These are phyloP conservation scores for Fusarium sororula DNA, from an alignment of 2,329 filamentous ascomycete species.

Conservation along the genomic window DNA sequence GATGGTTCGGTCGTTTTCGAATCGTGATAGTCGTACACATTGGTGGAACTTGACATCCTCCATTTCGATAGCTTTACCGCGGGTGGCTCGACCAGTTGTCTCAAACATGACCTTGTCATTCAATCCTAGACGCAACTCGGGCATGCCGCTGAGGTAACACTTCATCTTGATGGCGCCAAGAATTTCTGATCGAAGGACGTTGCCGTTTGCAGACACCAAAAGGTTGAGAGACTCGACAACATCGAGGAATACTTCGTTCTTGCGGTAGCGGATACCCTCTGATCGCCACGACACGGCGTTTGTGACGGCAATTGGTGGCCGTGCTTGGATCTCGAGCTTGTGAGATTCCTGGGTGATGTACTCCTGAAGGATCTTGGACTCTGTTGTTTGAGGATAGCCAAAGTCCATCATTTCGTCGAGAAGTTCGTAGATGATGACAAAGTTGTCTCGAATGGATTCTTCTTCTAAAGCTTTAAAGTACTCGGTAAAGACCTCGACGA, in stretches of 20 bases:
- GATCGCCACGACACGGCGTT: slow-evolving; percentile 98
- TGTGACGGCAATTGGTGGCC: slow-evolving; percentile 96
- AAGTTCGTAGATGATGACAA: slow-evolving; percentile 98
- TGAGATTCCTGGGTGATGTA: slow-evolving; percentile 99
- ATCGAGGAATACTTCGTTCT: slow-evolving; percentile 99
- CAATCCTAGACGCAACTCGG: slow-evolving; percentile 88
- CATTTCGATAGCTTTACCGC: slow-evolving; percentile 99
- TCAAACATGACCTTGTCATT: slow-evolving; percentile 99
- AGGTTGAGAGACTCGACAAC: slow-evolving; percentile 97
- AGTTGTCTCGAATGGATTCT: slow-evolving; percentile 98
- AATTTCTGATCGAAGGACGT: slow-evolving; percentile 95
- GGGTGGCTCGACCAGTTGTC: slow-evolving; percentile 90
- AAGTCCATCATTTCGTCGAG: slow-evolving; percentile 99
- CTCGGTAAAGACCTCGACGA: slow-evolving; percentile 98
- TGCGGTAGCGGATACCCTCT: slow-evolving; percentile 97
- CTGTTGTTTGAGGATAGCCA: slow-evolving; percentile 97
- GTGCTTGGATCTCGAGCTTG: slow-evolving; percentile 95
- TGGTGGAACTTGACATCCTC: slow-evolving; percentile 99
- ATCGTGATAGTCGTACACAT: slow-evolving; percentile 92
- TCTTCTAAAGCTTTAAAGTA: slow-evolving; percentile 99
- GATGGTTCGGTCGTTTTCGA: slow-evolving; percentile 98
- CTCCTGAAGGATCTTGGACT: slow-evolving; percentile 98
- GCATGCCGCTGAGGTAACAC: slow-evolving; percentile 98
- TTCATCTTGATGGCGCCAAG: slow-evolving; percentile 99
- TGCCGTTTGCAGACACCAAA: slow-evolving; percentile 91